Conservation (phyloP, 2,329 filamentous ascomycete species). For the Pseudovirgaria hyperparasitica region DNA sequence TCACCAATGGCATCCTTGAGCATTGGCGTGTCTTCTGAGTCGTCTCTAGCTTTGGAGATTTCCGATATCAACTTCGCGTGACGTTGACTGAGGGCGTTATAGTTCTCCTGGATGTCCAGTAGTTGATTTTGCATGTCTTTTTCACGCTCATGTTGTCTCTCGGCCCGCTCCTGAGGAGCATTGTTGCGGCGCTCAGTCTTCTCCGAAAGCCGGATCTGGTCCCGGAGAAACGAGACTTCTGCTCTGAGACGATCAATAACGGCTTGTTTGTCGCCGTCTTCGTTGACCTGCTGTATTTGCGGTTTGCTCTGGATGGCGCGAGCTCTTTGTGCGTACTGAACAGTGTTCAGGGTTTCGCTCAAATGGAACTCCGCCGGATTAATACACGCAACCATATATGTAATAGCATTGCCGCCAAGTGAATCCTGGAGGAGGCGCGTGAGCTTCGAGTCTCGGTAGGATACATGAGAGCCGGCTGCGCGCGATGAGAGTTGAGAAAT, state of each 20-base stretch:
- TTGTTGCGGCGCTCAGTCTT: constrained; percentile 46
- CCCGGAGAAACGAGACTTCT: constrained; percentile 83
- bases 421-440: constrained; percentile 94
- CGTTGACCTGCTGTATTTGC: constrained; percentile 76
- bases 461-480: constrained; percentile 77
- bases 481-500: constrained; percentile 95
- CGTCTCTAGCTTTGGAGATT: constrained; percentile 72
- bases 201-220: constrained; percentile 83
- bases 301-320: constrained; percentile 96
- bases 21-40: constrained; percentile 42
- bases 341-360: constrained; percentile 93
- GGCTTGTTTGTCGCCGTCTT: constrained; percentile 88
- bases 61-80: constrained; percentile 94
- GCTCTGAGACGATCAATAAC: constrained; percentile 87
- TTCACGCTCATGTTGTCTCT: constrained; percentile 74
- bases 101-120: constrained; percentile 87
- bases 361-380: constrained; percentile 94
- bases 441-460: constrained; percentile 94
- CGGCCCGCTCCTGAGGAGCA: constrained; percentile 54
- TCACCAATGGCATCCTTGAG: constrained; percentile 56
- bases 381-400: constrained; percentile 98
- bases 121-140: constrained; percentile 87
- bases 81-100: constrained; percentile 76
- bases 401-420: constrained; percentile 90
- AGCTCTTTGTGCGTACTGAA: constrained; percentile 89